Evolutionary conservation across 2,329 filamentous ascomycete species (phyloP).

Genomic region (Boeremia lycopersici): DNA sequence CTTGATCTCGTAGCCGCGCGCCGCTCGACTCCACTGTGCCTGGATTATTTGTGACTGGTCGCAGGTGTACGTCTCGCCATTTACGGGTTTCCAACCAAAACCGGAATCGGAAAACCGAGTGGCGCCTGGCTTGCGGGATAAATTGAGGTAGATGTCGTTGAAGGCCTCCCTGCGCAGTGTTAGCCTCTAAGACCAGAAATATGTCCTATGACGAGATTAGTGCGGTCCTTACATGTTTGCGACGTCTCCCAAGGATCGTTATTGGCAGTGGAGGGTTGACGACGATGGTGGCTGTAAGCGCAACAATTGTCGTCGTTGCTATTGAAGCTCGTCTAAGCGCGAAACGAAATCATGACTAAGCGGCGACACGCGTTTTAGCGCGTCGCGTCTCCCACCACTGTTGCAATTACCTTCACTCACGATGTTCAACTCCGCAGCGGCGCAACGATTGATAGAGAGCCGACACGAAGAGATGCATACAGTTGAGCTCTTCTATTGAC

Average conservation of each 20-base stretch:
- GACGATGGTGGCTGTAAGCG: neutral
- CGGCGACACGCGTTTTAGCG: slow-evolving; percentile 11
- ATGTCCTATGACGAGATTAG: neutral
- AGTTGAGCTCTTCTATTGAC: too few species aligned
- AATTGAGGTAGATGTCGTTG: slow-evolving; percentile 94
- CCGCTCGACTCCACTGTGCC: slow-evolving; percentile 93
- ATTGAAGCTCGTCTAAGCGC: neutral
- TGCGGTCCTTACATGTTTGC: slow-evolving; percentile 5
- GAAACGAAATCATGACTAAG: neutral
- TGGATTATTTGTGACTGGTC: slow-evolving; percentile 83
- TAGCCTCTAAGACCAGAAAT: neutral
- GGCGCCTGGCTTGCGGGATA: slow-evolving; percentile 90
- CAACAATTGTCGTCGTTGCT: slow-evolving; percentile 7
- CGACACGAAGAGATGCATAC: neutral
- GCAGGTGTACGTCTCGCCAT: slow-evolving; percentile 90
- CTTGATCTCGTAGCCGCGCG: slow-evolving; percentile 92
- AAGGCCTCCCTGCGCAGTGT: slow-evolving; percentile 77
- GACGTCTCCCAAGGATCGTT: neutral
- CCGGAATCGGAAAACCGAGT: slow-evolving; percentile 94
- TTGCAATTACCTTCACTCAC: neutral
- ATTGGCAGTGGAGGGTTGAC: slow-evolving; percentile 3
- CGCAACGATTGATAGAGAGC: too few species aligned
- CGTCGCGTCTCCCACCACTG: neutral
- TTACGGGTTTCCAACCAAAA: slow-evolving; percentile 90
- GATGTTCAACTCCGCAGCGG: neutral